Percentiles rank a stretch among this genome's conserved stretches.
Conservation (phyloP, 2,329 filamentous ascomycete genomes). For the Xylaria sp. region DNA sequence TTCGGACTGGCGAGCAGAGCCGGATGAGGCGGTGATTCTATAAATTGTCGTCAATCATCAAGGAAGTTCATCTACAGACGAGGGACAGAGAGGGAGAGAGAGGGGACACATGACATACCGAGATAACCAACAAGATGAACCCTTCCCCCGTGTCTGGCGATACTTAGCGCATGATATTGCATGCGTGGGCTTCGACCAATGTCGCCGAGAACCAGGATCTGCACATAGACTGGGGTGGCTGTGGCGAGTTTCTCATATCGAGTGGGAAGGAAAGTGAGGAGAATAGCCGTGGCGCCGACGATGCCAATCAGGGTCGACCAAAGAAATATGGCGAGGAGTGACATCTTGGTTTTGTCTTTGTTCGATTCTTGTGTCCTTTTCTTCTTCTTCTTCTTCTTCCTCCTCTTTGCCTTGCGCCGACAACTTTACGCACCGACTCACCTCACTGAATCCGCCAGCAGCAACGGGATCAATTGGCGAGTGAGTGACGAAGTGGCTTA, state of each 20-base stretch:
- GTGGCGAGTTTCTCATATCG: conserved; percentile 36
- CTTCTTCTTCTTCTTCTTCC: background rate
- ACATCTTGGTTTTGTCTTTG: conserved; percentile 15
- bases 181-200: conserved; percentile 94
- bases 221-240: conserved; percentile 43
- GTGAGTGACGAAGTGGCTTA: no score
- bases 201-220: conserved; percentile 89
- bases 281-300: conserved; percentile 29
- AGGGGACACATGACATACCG: conserved; percentile 44
- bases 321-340: conserved; percentile 27
- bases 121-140: conserved; percentile 87
- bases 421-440: background rate
- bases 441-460: no score
- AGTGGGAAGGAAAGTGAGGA: conserved; percentile 34
- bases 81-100: background rate
- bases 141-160: conserved; percentile 72
- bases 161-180: conserved; percentile 95
- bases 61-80: background rate
- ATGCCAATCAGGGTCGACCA: conserved; percentile 23
- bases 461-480: no score
- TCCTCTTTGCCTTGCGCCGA: background rate
- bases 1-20: conserved; percentile 63
- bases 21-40: conserved; percentile 75
- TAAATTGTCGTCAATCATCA: conserved; percentile 12
- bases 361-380: background rate